These are phyloP conservation scores for Epichloe glyceriae DNA, from an alignment of 2,329 filamentous ascomycete genomes.

Conservation along the genomic window DNA sequence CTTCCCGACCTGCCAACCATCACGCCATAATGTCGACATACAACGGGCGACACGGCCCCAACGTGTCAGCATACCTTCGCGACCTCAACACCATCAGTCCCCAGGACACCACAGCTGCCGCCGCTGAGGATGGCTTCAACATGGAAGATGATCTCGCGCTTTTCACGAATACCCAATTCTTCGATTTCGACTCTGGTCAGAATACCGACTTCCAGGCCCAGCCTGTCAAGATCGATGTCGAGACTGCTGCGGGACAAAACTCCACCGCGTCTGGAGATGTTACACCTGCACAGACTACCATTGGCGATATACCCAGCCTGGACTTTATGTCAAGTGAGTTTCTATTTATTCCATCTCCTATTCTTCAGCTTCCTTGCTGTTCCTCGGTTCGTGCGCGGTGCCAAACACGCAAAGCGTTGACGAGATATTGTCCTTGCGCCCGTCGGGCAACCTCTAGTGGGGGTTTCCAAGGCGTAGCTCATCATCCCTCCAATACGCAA, in stretches of 20 bases:
- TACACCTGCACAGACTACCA: constrained; percentile 25
- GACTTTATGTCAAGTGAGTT: constrained; percentile 40
- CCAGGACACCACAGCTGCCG: constrained; percentile 32
- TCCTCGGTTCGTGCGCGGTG: neutral
- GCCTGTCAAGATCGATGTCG: constrained; percentile 29
- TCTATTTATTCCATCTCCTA: neutral
- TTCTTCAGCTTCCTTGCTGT: neutral
- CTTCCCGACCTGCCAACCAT: neutral
- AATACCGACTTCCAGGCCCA: constrained; percentile 43
- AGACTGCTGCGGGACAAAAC: constrained; percentile 16
- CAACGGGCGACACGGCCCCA: constrained; percentile 66
- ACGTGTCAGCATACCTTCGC: constrained; percentile 81
- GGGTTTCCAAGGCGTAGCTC: neutral
- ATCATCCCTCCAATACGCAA: neutral
- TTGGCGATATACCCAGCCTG: constrained; percentile 33
- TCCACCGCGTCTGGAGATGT: constrained; percentile 25
- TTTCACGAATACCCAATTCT: constrained; percentile 74
- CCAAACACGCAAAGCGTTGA: neutral
- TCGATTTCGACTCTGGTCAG: constrained; percentile 60
- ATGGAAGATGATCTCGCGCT: constrained; percentile 62
- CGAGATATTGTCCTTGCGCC: neutral
- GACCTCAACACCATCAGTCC: constrained; percentile 68
- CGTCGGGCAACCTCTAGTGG: neutral
- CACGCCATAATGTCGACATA: constrained; percentile 51
- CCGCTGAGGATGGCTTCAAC: constrained; percentile 44